Evolutionary conservation across 2,329 filamentous ascomycete species (phyloP), one percentile per base, ranked within the genome.

Genomic region (Trichothecium roseum): DNA sequence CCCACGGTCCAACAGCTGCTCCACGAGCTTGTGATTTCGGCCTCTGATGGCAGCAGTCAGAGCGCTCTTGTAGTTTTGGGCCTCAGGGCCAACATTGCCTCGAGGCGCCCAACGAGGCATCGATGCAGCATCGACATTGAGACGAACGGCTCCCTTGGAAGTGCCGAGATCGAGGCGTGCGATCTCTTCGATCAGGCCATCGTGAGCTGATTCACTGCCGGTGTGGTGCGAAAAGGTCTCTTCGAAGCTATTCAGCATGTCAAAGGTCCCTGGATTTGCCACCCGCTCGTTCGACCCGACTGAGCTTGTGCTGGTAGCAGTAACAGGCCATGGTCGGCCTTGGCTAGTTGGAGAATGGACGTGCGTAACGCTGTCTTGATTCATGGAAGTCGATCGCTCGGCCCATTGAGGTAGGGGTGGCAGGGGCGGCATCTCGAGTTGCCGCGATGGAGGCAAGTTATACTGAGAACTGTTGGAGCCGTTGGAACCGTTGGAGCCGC

Each of bases 1-100:
- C 30, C 74, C 74, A 5, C 68, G 66, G 43, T 77, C 69, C 4
- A 78, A 60, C 6, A 78, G 58, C 47, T 76, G 69, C 52, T 73
- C 67, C 2, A 76, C 53, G 26, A 72, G 52, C 45, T 68, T 68
- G 47, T 74, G 68, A 44, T 78, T 76, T 45, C 62, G 67, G 26
- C 61, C 59, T n/a, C 71, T 65, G 10, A 79, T 62, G 4, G 74
- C 74, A 6, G 65, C 62, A 2, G 71, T 47, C 1, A 79, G 58
- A 3, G 69, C 64, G 3, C 59, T 51, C 46, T 59, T 66, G 44
- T 70, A 54, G 34, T 62, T 63, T 1, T 59, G 51, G 0, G 59
- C 57, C 22, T 68, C 64, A 4, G 58, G 51, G 5, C 62, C 64
- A 3, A 51, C 59, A 43, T 63, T 61, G 43, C 62, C 64, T 32